These are phyloP conservation scores for Zymoseptoria pseudotritici DNA, from an alignment of 2,329 filamentous ascomycete species.

Conservation along the genomic window DNA sequence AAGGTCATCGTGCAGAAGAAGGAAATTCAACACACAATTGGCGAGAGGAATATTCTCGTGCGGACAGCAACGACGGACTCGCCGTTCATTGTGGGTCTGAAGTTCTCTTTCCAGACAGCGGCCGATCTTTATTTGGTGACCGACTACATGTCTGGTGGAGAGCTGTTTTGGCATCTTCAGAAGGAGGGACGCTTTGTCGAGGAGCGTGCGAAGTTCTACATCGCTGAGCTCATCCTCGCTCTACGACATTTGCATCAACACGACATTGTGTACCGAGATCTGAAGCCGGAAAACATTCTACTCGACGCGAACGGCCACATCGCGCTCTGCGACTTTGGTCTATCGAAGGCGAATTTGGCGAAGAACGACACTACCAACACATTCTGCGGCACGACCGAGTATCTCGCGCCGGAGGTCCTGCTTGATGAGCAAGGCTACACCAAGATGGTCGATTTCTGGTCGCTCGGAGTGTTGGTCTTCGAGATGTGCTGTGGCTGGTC, in stretches of 20 bases:
- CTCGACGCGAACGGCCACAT: conserved; percentile 97
- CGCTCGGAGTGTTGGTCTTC: conserved; percentile 90
- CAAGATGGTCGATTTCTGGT: conserved; percentile 99
- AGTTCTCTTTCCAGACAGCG: conserved; percentile 97
- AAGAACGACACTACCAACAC: conserved; percentile 98
- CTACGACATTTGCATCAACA: conserved; percentile 93
- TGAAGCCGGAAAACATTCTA: conserved; percentile 96
- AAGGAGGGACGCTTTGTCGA: conserved; percentile 95
- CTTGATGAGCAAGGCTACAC: conserved; percentile 96
- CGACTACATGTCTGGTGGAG: conserved; percentile 98
- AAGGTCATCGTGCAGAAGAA: conserved; percentile 99
- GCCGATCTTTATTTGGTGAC: conserved; percentile 97
- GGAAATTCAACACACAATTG: conserved; percentile 93
- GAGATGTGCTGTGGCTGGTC: conserved; percentile 99
- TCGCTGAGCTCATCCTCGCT: conserved; percentile 91
- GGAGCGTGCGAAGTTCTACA: conserved; percentile 94
- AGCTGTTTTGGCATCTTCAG: conserved; percentile 97
- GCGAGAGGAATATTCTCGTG: conserved; percentile 93
- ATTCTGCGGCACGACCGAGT: conserved; percentile 97
- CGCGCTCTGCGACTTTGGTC: conserved; percentile 90
- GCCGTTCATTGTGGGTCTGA: conserved; percentile 93
- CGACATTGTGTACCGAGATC: conserved; percentile 93
- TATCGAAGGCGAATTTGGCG: conserved; percentile 94
- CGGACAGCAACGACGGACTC: conserved; percentile 93
- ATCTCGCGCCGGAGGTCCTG: conserved; percentile 89